Evolutionary conservation across 805 yeast genomes (phyloP).

Genomic region (Lipomyces orientalis): DNA sequence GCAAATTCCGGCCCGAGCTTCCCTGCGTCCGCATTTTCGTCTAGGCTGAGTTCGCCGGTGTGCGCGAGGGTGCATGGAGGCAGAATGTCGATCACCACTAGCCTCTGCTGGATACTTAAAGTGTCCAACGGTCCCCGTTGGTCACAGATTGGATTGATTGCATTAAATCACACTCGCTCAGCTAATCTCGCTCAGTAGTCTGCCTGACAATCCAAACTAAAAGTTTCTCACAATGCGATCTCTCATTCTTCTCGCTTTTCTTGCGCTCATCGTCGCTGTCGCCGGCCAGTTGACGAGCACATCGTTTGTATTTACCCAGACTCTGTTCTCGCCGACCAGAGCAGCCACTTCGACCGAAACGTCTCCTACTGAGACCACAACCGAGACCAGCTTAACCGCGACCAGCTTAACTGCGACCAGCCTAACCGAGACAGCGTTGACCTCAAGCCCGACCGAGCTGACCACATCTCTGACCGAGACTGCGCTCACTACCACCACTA

Average conservation of each 20-base stretch:
- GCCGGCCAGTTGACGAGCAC: not conserved
- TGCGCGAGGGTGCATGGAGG: not conserved
- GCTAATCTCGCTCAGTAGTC: not conserved
- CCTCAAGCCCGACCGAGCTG: too few relatives aligned
- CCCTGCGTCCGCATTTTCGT: not conserved
- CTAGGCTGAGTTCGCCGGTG: not conserved
- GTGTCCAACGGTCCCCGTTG: not conserved
- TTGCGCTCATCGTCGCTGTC: not conserved
- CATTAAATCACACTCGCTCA: not conserved
- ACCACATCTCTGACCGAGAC: too few relatives aligned
- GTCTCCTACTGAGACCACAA: not conserved
- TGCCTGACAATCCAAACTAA: not conserved
- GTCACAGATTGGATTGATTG: not conserved
- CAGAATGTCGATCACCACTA: not conserved
- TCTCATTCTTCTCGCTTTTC: not conserved
- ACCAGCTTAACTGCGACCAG: too few relatives aligned
- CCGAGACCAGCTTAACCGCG: too few relatives aligned
- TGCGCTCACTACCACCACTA: not conserved
- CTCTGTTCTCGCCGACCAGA: too few relatives aligned
- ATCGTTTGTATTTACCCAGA: too few relatives aligned
- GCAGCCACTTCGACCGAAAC: not conserved
- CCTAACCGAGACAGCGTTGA: too few relatives aligned
- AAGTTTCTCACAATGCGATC: constrained; percentile 2
- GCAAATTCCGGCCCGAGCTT: not conserved
- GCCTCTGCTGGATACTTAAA: not conserved